Conservation (phyloP, 169 alveolate species). For the Eimeria falciformis region DNA sequence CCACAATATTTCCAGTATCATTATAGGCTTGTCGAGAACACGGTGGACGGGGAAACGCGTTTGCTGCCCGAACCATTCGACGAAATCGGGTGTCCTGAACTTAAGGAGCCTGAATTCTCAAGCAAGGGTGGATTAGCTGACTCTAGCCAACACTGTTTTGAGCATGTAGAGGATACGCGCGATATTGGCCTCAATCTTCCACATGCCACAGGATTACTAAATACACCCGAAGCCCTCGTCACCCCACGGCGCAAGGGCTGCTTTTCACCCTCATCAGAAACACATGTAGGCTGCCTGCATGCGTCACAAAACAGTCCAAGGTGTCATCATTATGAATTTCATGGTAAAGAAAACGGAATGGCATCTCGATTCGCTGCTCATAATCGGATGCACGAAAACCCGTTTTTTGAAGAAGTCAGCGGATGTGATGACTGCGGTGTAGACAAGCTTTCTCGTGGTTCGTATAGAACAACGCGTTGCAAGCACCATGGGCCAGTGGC, state of each 20-base stretch:
- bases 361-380: background rate
- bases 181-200: background rate
- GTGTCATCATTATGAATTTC: background rate
- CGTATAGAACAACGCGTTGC: no score
- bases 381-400: background rate
- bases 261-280: background rate
- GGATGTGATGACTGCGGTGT: background rate
- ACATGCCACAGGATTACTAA: background rate
- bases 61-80: slow-evolving; percentile 32
- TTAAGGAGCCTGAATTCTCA: background rate
- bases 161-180: background rate
- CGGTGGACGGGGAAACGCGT: slow-evolving; percentile 25
- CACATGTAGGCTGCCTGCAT: background rate
- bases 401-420: background rate
- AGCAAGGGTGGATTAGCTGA: background rate
- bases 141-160: background rate
- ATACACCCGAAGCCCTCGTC: background rate
- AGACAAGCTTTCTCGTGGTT: background rate
- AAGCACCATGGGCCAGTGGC: no score
- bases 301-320: background rate
- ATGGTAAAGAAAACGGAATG: background rate
- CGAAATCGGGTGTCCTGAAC: background rate
- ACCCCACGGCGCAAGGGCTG: background rate
- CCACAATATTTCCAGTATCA: slow-evolving; percentile 72
- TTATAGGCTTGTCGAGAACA: slow-evolving; percentile 63